Conservation (phyloP, 225 moss, liverwort and hornwort species). For the Anthoceros angustus region DNA sequence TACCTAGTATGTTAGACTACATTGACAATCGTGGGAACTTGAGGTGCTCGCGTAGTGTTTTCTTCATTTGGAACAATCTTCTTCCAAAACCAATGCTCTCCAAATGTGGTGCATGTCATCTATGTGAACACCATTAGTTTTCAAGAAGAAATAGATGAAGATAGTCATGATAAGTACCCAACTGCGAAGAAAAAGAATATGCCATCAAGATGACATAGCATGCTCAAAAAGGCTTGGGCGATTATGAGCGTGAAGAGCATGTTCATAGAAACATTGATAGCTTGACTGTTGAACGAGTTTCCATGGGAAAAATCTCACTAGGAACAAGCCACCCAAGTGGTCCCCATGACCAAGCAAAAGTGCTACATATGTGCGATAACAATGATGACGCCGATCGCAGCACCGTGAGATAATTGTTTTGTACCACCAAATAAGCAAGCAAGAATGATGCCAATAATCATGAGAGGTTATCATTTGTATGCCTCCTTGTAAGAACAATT, state of each 20-base stretch:
- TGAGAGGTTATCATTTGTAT: no score
- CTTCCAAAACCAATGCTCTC: slow-evolving; percentile 63
- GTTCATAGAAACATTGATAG: slow-evolving; percentile 39
- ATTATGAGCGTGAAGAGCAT: slow-evolving; percentile 55
- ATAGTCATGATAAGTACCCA: slow-evolving; percentile 37
- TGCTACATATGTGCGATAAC: no score
- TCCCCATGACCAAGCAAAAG: slow-evolving; percentile 64
- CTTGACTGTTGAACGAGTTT: slow-evolving; percentile 55
- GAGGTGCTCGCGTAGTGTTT: neutral
- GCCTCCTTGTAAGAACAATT: no score
- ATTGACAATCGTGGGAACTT: no score
- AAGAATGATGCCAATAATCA: no score
- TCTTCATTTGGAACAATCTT: slow-evolving; percentile 17
- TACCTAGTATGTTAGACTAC: no score
- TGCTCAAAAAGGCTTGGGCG: slow-evolving; percentile 48
- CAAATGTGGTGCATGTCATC: slow-evolving; percentile 49
- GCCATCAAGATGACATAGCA: slow-evolving; percentile 43
- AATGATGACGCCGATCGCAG: no score
- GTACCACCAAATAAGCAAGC: no score
- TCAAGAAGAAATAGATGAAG: slow-evolving; percentile 39
- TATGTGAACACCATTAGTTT: slow-evolving; percentile 54
- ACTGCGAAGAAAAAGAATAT: slow-evolving; percentile 55
- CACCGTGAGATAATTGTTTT: no score
- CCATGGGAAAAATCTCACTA: slow-evolving; percentile 45
- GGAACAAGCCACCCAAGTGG: slow-evolving; percentile 56